Percentiles rank a stretch among this genome's conserved stretches.
These are phyloP conservation scores for Closterium sp. DNA, from an alignment of 139 green algal genomes.

Conservation along the genomic window DNA sequence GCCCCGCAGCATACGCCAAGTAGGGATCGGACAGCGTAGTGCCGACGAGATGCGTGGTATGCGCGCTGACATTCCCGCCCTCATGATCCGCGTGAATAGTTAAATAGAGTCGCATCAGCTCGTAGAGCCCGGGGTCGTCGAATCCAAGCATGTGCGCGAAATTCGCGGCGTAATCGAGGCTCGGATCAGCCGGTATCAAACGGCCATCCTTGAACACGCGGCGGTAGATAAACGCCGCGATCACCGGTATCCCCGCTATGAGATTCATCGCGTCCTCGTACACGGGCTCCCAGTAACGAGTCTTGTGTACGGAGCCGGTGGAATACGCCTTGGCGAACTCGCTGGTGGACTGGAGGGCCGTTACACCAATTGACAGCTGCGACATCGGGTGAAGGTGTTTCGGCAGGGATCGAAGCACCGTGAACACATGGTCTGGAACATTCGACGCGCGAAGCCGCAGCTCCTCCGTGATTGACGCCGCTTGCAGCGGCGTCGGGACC, in stretches of 20 bases:
- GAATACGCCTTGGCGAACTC: constrained; percentile 84
- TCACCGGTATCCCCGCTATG: constrained; percentile 86
- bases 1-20: constrained; percentile 84
- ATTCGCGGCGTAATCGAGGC: constrained; percentile 91
- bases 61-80: constrained; percentile 93
- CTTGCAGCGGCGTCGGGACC: constrained; percentile 22
- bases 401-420: constrained; percentile 73
- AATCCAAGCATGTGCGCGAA: constrained; percentile 94
- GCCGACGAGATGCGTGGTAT: constrained; percentile 85
- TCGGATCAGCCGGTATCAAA: constrained; percentile 64
- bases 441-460: constrained; percentile 54
- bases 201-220: constrained; percentile 62
- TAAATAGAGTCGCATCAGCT: constrained; percentile 96
- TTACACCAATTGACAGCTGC: constrained; percentile 70
- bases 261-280: constrained; percentile 92
- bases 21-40: constrained; percentile 92
- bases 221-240: constrained; percentile 89
- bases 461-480: constrained; percentile 9
- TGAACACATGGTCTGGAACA: constrained; percentile 61
- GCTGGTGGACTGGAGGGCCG: constrained; percentile 70
- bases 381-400: constrained; percentile 88
- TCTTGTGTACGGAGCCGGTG: constrained; percentile 78
- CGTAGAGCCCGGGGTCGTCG: constrained; percentile 62
- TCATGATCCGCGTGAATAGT: constrained; percentile 84
- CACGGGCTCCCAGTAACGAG: constrained; percentile 79